Base-by-base conservation (phyloP, 176 grass and related monocot genomes). In the Avena atlantica region DNA sequence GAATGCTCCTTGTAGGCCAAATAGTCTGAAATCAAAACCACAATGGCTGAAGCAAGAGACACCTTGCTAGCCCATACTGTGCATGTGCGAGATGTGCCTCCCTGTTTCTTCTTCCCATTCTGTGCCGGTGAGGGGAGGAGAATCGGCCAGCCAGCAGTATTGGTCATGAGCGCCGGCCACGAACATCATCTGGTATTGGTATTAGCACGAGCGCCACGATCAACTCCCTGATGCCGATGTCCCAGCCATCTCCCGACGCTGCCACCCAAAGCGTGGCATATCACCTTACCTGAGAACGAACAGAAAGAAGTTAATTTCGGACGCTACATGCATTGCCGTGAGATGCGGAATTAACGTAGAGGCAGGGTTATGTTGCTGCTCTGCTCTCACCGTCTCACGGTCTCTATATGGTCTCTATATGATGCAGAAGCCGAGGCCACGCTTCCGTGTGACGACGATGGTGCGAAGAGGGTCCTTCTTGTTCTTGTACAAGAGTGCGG, bases 201-300 rank as follows among this genome's bases (percentile, higher is more conserved):
- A 52, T 10, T 20, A 15, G 16, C 12, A 52, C 14, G 12, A 15
- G 13, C 2, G 10, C 4, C 52, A 17, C 17, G 52, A 15, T 55
- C 52, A 55, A 4, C 45, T 91, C 89, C n/a, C n/a, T n/a, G n/a
- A n/a, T n/a, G n/a, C n/a, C n/a, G n/a, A n/a, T n/a, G n/a, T n/a
- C n/a, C 75, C 91, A 98, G 2, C 93, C 93, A 21, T 20, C 67
- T 89, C 52, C 72, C 83, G 2, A 92, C 89, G 8, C 62, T 89
- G 2, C 93, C 95, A 0, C 95, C 95, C 9, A 98, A 61, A 12
- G 95, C 91, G 42, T 86, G 86, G 87, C 93, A 98, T 76, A 95
- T 74, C 15, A 98, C 83, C 95, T 74, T 12, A 98, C 83, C 95
- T 94, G 82, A 70, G 40, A 68, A 40, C 37, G 44, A 24, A 20